Conservation (phyloP, 495 filamentous ascomycete genomes). For the Alectoria sarmentosa region DNA sequence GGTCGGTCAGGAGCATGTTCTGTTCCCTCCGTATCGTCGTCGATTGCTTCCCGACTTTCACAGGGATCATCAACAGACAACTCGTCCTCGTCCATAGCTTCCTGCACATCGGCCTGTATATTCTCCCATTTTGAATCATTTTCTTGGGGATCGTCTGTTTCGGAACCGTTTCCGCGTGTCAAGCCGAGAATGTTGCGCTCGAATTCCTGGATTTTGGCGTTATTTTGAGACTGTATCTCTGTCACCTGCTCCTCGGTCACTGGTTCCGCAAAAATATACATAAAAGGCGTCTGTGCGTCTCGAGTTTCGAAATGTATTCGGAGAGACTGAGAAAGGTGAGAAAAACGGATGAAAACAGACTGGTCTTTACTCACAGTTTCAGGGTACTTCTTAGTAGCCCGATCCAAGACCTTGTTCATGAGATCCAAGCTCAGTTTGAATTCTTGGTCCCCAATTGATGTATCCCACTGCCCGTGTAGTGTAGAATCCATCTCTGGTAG, state of each 20-base stretch:
- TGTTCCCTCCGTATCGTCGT: not conserved
- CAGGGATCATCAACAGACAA: slow-evolving; percentile 36
- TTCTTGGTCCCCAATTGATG: slow-evolving; percentile 70
- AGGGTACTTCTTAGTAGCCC: slow-evolving; percentile 65
- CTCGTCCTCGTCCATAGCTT: slow-evolving; percentile 48
- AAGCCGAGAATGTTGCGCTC: slow-evolving; percentile 56
- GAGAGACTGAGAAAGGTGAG: slow-evolving; percentile 49
- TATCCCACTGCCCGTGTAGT: slow-evolving; percentile 65
- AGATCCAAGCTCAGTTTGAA: slow-evolving; percentile 73
- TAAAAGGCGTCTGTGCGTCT: slow-evolving; percentile 51
- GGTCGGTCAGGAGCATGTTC: not conserved
- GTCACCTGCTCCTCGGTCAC: slow-evolving; percentile 64
- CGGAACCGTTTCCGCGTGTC: slow-evolving; percentile 17
- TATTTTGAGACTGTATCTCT: slow-evolving; percentile 60
- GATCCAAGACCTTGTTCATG: slow-evolving; percentile 70
- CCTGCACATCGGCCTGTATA: slow-evolving; percentile 45
- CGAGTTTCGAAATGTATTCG: slow-evolving; percentile 84
- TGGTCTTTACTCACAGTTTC: slow-evolving; percentile 36
- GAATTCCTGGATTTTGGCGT: slow-evolving; percentile 56
- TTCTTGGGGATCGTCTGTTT: slow-evolving; percentile 23
- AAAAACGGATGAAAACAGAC: not conserved
- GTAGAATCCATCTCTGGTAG: slow-evolving; percentile 79
- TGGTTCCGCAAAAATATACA: slow-evolving; percentile 88
- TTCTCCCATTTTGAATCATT: slow-evolving; percentile 42
- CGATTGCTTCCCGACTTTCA: slow-evolving; percentile 20